Evolutionary conservation across 164 flowering plant species (phyloP), one percentile per base, ranked within the genome.

Genomic region (Berberis vulgaris): DNA sequence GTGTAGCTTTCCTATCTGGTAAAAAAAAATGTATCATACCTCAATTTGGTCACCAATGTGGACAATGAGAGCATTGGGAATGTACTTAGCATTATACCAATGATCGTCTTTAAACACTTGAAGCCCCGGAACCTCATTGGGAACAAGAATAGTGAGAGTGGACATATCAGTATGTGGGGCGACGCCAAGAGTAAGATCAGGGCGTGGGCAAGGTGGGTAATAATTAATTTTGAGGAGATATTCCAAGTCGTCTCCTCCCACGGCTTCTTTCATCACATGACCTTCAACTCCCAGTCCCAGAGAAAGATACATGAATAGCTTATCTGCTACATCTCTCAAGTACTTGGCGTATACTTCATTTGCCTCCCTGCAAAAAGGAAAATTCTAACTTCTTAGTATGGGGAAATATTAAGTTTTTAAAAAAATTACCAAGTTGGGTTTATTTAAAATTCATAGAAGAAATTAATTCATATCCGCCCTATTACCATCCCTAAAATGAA

Each of bases 191-290:
- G 77, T 72, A 40, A 80, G 64, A 45, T 80, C 84, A 10, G 84
- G 84, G 1, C 78, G 72, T 13, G 84, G 84, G 43, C 84, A 80
- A 7, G 77, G 80, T 1, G 84, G 84, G 62, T 80, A 80, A 56
- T 73, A 78, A 43, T 74, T 74, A 4, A 74, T 77, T 50, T 77
- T 73, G 55, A 77, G 26, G n/a, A 75, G 67, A 41, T 69, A 74
- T 46, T 65, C 80, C 57, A 80, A n/a, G 3, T 65, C 73, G 2
- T 78, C 75, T 1, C 81, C 81, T 3, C 83, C 83, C 59, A 69
- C 62, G 1, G 72, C 73, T 4, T 66, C 72, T 66, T 54, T 78
- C 45, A 80, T 26, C 5, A 53, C 73, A 6, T 69, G 9, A 6
- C 49, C 72, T 57, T 73, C 78, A 10, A 80, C 44, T 41, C 79